These are phyloP conservation scores for Leccinum subtestaceum DNA, from an alignment of 768 basidiomycete genomes.

Conservation along the genomic window DNA sequence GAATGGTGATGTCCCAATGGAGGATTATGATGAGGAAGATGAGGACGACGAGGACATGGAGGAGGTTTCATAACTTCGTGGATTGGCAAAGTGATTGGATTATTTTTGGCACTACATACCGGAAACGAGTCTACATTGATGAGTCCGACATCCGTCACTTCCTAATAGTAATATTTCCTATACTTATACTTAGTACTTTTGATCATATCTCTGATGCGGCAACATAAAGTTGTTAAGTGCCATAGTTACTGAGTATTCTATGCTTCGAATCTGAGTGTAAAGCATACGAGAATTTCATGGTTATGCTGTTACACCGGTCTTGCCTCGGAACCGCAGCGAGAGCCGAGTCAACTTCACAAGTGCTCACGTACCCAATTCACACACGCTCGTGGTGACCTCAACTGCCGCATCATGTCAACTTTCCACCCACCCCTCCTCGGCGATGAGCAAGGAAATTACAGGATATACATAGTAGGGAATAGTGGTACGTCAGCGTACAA, in stretches of 20 bases:
- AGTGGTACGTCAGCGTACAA: constrained; percentile 38
- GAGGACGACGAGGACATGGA: constrained; percentile 71
- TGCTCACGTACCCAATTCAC: background rate
- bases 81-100: background rate
- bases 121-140: background rate
- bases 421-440: constrained; percentile 34
- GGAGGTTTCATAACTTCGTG: constrained; percentile 52
- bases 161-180: too few relatives aligned
- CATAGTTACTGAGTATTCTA: too few relatives aligned
- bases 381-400: background rate
- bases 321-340: constrained; percentile 1
- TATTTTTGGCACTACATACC: background rate
- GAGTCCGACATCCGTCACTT: background rate
- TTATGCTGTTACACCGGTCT: background rate
- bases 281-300: background rate
- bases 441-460: constrained; percentile 45
- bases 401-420: constrained; percentile 10
- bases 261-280: background rate
- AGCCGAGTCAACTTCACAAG: constrained; percentile 1
- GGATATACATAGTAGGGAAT: constrained; percentile 50
- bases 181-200: too few relatives aligned
- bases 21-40: constrained; percentile 46
- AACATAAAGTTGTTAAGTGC: too few relatives aligned
- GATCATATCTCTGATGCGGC: too few relatives aligned
- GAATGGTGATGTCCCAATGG: constrained; percentile 28